These are phyloP conservation scores for Scheffersomyces spartinae DNA, from an alignment of 805 yeast species.

Conservation along the genomic window DNA sequence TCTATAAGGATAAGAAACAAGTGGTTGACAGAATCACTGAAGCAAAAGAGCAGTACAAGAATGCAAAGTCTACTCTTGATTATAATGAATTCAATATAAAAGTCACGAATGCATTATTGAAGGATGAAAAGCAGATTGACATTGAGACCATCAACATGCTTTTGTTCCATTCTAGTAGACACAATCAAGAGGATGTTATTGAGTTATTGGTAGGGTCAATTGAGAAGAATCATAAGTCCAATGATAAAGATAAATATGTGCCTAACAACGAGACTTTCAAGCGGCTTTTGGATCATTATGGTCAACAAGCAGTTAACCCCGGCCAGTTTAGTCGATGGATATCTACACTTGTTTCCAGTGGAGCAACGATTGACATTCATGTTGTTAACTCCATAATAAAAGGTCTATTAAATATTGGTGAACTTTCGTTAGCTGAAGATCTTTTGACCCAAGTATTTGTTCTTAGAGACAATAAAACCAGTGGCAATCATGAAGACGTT, in stretches of 20 bases:
- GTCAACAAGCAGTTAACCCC: not conserved
- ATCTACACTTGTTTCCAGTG: slow-evolving; percentile 7
- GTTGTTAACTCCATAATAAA: slow-evolving; percentile 10
- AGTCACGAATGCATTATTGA: slow-evolving; percentile 10
- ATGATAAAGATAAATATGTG: slow-evolving; percentile 2
- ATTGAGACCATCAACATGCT: slow-evolving; percentile 14
- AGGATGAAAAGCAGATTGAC: slow-evolving; percentile 3
- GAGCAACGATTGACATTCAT: slow-evolving; percentile 10
- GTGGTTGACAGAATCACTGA: slow-evolving; percentile 1
- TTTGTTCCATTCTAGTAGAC: slow-evolving; percentile 18
- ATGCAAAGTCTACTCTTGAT: not conserved
- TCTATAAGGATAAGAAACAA: slow-evolving; percentile 16
- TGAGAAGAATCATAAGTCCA: no score
- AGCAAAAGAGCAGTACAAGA: not conserved
- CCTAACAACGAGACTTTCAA: slow-evolving; percentile 2
- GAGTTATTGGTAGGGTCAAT: no score
- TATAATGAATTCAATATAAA: slow-evolving; percentile 10
- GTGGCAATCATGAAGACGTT: slow-evolving; percentile 13
- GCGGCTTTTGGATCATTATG: slow-evolving; percentile 3
- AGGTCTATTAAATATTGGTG: slow-evolving; percentile 6
- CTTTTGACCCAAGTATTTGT: slow-evolving; percentile 10
- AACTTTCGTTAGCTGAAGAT: slow-evolving; percentile 5
- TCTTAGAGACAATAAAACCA: no score
- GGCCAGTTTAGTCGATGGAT: slow-evolving; percentile 3
- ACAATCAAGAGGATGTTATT: slow-evolving; percentile 11